phyloP scores from a whole-genome alignment of 306 rosid species.

The Herpetospermum pedunculosum region DNA sequence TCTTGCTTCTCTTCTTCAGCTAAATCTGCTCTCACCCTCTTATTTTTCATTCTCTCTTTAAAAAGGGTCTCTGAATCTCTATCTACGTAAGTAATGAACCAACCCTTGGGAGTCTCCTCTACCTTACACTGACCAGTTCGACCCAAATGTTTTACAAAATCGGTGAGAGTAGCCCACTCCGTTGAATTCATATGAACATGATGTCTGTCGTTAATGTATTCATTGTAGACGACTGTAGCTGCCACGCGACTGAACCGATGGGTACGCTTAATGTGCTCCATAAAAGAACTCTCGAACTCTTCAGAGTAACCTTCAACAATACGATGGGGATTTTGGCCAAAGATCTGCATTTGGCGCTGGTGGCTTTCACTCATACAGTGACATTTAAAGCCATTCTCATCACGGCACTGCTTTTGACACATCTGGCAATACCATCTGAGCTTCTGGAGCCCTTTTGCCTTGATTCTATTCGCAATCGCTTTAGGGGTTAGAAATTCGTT shows the following conservation, averaged over 20 bases:
- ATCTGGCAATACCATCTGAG: conserved; percentile 96
- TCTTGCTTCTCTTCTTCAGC: conserved; percentile 86
- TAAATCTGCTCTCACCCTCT: conserved; percentile 53
- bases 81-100: conserved; percentile 86
- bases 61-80: conserved; percentile 68
- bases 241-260: conserved; percentile 84
- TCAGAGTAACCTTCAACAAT: conserved; percentile 69
- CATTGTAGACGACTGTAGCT: conserved; percentile 85
- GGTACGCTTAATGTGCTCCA: conserved; percentile 83
- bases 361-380: conserved; percentile 92
- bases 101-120: conserved; percentile 90
- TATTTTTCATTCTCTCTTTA: conserved; percentile 68
- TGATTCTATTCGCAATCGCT: conserved; percentile 82
- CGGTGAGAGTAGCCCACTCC: conserved; percentile 70
- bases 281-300: conserved; percentile 59
- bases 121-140: conserved; percentile 74
- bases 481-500: conserved; percentile 81
- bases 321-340: conserved; percentile 66
- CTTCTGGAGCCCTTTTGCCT: conserved; percentile 92
- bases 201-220: conserved; percentile 69
- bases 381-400: conserved; percentile 89
- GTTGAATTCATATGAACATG: conserved; percentile 88
- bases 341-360: conserved; percentile 88
- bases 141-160: conserved; percentile 80
- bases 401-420: conserved; percentile 97